phyloP scores from a whole-genome alignment of 176 grass and related monocot species.

The Areca catechu region DNA sequence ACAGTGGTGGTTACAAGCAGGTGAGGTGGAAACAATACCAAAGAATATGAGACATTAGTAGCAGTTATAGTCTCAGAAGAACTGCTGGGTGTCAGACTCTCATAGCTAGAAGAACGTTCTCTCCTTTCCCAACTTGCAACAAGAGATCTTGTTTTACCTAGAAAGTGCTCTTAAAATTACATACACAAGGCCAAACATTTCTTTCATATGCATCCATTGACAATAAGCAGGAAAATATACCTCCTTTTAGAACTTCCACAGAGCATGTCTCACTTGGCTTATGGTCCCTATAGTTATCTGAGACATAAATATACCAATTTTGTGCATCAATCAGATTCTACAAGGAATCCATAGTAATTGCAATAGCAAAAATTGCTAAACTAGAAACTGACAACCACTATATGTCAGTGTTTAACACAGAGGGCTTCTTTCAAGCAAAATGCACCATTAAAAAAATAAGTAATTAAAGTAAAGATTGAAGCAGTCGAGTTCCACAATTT shows the following conservation, averaged over 20 bases:
- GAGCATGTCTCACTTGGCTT: conserved; percentile 73
- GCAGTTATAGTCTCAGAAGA: conserved; percentile 13
- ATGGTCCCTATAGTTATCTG: conserved; percentile 61
- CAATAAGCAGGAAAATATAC: conserved; percentile 36
- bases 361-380: no score
- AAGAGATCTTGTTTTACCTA: conserved; percentile 67
- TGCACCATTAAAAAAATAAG: no score
- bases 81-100: conserved; percentile 50
- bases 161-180: conserved; percentile 21
- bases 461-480: no score
- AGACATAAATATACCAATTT: no score
- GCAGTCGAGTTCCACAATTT: no score
- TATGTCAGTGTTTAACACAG: no score
- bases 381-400: no score
- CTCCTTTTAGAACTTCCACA: conserved; percentile 79
- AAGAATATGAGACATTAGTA: conserved; percentile 38
- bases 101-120: conserved; percentile 49
- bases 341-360: no score
- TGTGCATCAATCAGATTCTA: no score
- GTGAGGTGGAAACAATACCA: conserved; percentile 39
- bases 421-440: no score
- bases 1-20: background rate
- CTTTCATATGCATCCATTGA: conserved; percentile 3
- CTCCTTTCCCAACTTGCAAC: conserved; percentile 64
- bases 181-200: conserved; percentile 18